These are phyloP conservation scores for Penicillium sumatraense DNA, from an alignment of 2,329 filamentous ascomycete genomes.

Conservation along the genomic window DNA sequence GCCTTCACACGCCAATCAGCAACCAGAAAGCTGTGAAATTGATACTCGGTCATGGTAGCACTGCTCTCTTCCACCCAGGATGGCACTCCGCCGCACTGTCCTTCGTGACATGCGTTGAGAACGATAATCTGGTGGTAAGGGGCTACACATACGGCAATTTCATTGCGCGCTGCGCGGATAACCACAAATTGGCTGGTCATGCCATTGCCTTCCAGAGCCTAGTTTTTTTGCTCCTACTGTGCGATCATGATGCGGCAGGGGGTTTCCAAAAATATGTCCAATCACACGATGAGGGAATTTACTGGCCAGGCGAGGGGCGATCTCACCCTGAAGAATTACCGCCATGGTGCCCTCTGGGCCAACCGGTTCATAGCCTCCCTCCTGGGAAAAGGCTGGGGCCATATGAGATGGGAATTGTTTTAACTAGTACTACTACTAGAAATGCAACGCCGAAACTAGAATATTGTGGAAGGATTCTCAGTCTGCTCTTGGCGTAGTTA, in stretches of 20 bases:
- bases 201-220: neutral
- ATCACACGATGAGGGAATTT: neutral
- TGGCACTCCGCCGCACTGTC: neutral
- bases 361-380: neutral
- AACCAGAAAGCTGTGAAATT: neutral
- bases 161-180: neutral
- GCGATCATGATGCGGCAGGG: neutral
- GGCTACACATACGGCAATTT: neutral
- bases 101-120: neutral
- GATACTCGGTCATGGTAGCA: neutral
- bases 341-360: neutral
- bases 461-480: no score
- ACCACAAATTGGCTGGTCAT: neutral
- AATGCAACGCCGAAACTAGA: no score
- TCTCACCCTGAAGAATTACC: neutral
- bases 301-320: neutral
- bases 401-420: neutral
- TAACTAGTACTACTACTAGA: no score
- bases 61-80: neutral
- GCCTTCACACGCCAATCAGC: neutral
- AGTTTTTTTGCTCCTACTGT: neutral
- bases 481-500: no score
- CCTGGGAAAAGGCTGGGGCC: neutral
- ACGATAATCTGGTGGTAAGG: neutral
- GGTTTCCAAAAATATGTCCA: neutral